These are phyloP conservation scores for Theileria annulata DNA, from an alignment of 169 alveolate genomes.

Conservation along the genomic window DNA sequence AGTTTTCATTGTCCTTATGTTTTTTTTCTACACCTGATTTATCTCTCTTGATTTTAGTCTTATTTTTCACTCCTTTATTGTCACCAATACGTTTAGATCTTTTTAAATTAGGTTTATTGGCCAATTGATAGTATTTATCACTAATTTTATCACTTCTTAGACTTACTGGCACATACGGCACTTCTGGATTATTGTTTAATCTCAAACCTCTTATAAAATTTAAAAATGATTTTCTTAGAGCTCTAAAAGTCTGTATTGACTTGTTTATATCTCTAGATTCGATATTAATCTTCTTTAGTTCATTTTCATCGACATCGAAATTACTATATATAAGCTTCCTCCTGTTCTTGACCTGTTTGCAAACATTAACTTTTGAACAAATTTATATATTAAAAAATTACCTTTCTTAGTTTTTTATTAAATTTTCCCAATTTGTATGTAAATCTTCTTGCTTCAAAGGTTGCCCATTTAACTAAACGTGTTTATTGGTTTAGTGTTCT, in stretches of 20 bases:
- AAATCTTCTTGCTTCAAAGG: slow-evolving; percentile 60
- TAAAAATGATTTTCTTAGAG: slow-evolving; percentile 35
- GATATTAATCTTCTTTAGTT: slow-evolving; percentile 12
- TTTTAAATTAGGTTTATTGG: slow-evolving; percentile 2
- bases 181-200: slow-evolving; percentile 17
- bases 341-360: slow-evolving; percentile 12
- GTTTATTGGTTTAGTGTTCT: not conserved
- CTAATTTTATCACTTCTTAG: slow-evolving; percentile 51
- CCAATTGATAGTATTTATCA: slow-evolving; percentile 18
- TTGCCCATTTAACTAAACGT: slow-evolving; percentile 45
- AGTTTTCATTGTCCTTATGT: not conserved
- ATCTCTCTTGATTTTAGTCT: not conserved
- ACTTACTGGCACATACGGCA: slow-evolving; percentile 60
- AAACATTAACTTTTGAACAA: not conserved
- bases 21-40: not conserved
- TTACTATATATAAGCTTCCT: slow-evolving; percentile 25
- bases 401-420: slow-evolving; percentile 54
- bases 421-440: slow-evolving; percentile 56
- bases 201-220: slow-evolving; percentile 42
- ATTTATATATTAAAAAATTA: slow-evolving; percentile 11
- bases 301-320: slow-evolving; percentile 43
- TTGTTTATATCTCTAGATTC: slow-evolving; percentile 29
- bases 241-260: slow-evolving; percentile 31
- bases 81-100: slow-evolving; percentile 16
- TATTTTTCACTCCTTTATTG: not conserved